These are phyloP conservation scores for Benincasa hispida DNA, from an alignment of 306 rosid genomes.

Conservation along the genomic window DNA sequence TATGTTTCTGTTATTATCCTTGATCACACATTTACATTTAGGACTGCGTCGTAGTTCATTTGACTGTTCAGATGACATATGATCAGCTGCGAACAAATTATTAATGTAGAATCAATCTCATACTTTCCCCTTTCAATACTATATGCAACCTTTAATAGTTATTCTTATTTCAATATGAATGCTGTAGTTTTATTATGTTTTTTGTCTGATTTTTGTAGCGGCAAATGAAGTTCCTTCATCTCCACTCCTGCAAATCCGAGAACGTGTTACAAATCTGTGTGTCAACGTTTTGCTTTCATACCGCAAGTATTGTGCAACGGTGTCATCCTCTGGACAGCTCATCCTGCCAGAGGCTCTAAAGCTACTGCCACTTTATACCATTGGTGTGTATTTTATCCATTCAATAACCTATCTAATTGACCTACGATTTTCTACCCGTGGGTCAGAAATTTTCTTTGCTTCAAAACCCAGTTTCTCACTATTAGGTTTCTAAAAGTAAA, in stretches of 20 bases:
- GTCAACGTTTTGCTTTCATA: conserved; percentile 73
- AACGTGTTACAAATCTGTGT: conserved; percentile 82
- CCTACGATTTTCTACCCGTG: neutral
- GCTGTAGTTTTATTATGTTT: neutral
- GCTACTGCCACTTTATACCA: conserved; percentile 88
- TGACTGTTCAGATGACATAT: neutral
- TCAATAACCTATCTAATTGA: neutral
- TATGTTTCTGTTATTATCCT: neutral
- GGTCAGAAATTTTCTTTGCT: neutral
- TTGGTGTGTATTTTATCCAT: conserved; percentile 34
- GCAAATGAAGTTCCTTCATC: conserved; percentile 68
- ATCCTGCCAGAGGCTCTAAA: conserved; percentile 98
- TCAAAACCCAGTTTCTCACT: neutral
- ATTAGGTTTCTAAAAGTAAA: neutral
- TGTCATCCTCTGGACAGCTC: conserved; percentile 93
- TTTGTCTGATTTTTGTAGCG: conserved; percentile 36
- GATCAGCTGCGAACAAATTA: neutral
- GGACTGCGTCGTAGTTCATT: neutral
- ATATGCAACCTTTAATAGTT: neutral
- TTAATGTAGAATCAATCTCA: neutral
- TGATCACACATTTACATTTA: neutral
- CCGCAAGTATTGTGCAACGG: conserved; percentile 94
- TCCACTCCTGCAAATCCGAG: conserved; percentile 71
- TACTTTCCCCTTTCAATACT: neutral
- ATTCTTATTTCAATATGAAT: neutral